A percentile compares a stretch with the other conserved stretches of the same genome.
Conservation (phyloP, 768 basidiomycete species). For the Termitomyces sp. region DNA sequence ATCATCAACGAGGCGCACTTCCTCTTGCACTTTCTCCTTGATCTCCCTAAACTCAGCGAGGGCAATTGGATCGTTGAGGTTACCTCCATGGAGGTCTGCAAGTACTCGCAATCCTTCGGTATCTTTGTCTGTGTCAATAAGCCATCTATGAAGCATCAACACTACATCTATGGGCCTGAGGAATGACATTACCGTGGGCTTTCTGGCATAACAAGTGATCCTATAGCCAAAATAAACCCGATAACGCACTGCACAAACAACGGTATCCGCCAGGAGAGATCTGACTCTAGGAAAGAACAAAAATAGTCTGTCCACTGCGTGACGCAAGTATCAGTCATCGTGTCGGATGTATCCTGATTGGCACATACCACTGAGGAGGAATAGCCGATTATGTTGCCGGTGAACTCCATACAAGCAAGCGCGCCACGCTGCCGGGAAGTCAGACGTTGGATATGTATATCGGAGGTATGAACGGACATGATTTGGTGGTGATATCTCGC, state of each 20-base stretch:
- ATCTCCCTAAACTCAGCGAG: constrained; percentile 88
- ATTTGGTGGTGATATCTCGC: constrained; percentile 90
- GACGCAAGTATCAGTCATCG: not conserved
- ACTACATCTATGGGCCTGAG: not conserved
- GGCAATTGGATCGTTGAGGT: constrained; percentile 63
- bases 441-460: not conserved
- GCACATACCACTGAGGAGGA: constrained; percentile 78
- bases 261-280: constrained; percentile 90
- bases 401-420: constrained; percentile 94
- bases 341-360: not conserved
- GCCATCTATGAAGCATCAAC: constrained; percentile 53
- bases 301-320: constrained; percentile 93
- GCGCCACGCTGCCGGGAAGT: constrained; percentile 63
- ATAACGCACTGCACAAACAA: constrained; percentile 87
- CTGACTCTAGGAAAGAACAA: constrained; percentile 81
- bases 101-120: constrained; percentile 82
- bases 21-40: constrained; percentile 70
- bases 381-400: constrained; percentile 89
- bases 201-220: constrained; percentile 84
- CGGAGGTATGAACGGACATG: constrained; percentile 49
- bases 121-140: constrained; percentile 85
- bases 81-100: constrained; percentile 84
- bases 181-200: constrained; percentile 62
- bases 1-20: constrained; percentile 37
- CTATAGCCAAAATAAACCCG: constrained; percentile 72